These are phyloP conservation scores for Aureococcus anophagefferens DNA, from an alignment of 108 stramenopile genomes.

Conservation along the genomic window DNA sequence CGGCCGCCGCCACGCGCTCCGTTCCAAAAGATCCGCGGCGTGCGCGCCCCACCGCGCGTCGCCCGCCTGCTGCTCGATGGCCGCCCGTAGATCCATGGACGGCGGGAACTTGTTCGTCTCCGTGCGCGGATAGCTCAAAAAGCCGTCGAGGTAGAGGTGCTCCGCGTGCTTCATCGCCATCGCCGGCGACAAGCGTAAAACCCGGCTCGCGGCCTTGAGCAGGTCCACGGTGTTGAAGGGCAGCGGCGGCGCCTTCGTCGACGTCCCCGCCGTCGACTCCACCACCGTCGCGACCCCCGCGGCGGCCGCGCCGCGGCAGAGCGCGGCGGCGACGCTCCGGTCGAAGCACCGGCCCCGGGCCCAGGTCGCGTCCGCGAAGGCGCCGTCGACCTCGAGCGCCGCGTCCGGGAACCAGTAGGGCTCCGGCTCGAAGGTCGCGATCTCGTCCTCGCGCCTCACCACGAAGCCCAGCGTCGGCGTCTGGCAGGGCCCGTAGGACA, in stretches of 20 bases:
- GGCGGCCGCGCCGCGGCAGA: slow-evolving; percentile 30
- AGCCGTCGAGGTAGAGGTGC: slow-evolving; percentile 75
- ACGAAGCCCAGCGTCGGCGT: slow-evolving; percentile 93
- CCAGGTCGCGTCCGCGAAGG: slow-evolving; percentile 13
- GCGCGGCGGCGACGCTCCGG: slow-evolving; percentile 15
- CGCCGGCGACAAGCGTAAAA: slow-evolving; percentile 28
- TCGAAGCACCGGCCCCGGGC: slow-evolving; percentile 35
- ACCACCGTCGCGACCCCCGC: slow-evolving; percentile 24
- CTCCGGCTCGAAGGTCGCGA: slow-evolving; percentile 83
- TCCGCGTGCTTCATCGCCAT: slow-evolving; percentile 37
- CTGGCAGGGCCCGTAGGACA: slow-evolving; percentile 94
- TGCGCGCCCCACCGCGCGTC: slow-evolving; percentile 37
- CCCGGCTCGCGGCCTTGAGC: slow-evolving; percentile 29
- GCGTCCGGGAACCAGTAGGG: slow-evolving; percentile 56
- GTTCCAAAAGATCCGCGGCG: slow-evolving; percentile 30
- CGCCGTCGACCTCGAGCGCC: neutral
- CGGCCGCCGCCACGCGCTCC: slow-evolving; percentile 32
- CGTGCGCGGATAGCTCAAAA: slow-evolving; percentile 89
- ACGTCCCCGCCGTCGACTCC: slow-evolving; percentile 10
- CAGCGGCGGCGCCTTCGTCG: slow-evolving; percentile 25
- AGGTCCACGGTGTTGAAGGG: slow-evolving; percentile 50
- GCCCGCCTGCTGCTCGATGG: slow-evolving; percentile 46
- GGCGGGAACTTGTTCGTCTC: slow-evolving; percentile 89
- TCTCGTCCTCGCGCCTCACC: slow-evolving; percentile 82
- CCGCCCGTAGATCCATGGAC: slow-evolving; percentile 66